Evolutionary conservation across 2,329 filamentous ascomycete genomes (phyloP), one percentile per base, ranked within the genome.

Genomic region (Esteya vermicola): DNA sequence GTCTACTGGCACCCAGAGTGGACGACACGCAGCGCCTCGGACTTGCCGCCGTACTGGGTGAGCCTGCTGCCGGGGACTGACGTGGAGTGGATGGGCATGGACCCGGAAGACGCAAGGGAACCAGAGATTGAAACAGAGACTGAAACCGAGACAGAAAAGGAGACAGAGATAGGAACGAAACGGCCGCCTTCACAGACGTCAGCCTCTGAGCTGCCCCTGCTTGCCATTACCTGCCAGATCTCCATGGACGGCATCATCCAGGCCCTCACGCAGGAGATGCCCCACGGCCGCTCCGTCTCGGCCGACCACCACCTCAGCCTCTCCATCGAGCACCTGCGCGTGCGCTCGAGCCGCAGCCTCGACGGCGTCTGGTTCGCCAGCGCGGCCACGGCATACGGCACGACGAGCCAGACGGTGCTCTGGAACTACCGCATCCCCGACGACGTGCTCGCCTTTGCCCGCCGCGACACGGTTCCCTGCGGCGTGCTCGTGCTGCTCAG

Each of bases 401-500:
- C 68, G 1, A 61, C 65, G 0, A 67, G 61, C 37, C 63, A 68
- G 47, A 75, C 71, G 1, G 61, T 75, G 9, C 58, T 78, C 3
- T 78, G 73, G 73, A 72, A 68, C 50, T 76, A 74, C 56, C 63
- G 65, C 41, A 73, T 76, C 35, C 70, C 72, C 0, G 60, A 67
- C 18, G 61, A 64, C 4, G 54, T 76, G 5, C 49, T 75, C 2
- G 45, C 57, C 1, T 72, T 78, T 43, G 55, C 69, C 3, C 60
- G 65, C 9, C 63, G 61, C 23, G 65, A 68, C 16, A 68, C 67
- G 1, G 63, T 78, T 1, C 72, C 73, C 1, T 76, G 72, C 49
- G 74, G 73, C 25, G 59, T 76, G 22, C 59, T 78, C 22, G 71
- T 74, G n/a, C 51, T 76, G 18, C 53, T 78, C 1, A 60, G 55